Evolutionary conservation across 306 rosid genomes (phyloP), one percentile per base, ranked within the genome.

Genomic region (Heteromeles arbutifolia): DNA sequence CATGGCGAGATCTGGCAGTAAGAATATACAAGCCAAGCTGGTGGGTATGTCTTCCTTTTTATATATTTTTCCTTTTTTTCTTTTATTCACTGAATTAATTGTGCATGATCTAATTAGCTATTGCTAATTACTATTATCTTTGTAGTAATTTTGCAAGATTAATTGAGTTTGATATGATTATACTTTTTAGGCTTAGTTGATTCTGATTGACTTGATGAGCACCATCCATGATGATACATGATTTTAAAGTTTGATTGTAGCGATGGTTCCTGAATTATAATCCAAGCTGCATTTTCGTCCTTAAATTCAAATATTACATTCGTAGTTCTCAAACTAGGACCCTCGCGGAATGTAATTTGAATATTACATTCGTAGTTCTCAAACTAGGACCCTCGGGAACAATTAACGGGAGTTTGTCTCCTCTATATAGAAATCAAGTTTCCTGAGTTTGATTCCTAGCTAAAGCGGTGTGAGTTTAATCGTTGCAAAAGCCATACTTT

Each of bases 21-120:
- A 90, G 86, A 90, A 88, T 62, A 74, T 92, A 80, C 97, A 92
- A 86, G 93, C 97, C 88, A 92, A 92, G 88, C 85, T 92, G 97
- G 97, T 92, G 82, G 96, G 97, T 92, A 92, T 85, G 97, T 86
- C 89, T 79, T 82, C 80, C 92, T 70, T 83, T 59, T 32, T 73
- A 9, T 72, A 37, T 71, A 64, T 72, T 44, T 71, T 69, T 37
- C 18, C 25, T n/a, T 0, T 24, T 8, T 65, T 65, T 4, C 13
- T 29, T 65, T 65, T 1, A 65, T 32, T 32, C 24, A 18, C 24
- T 63, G 15, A 15, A 48, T 68, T 29, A 69, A 14, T 22, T 28
- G 24, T 41, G 69, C 77, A 41, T 41, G 58, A 59, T 48, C 54
- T 48, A 11, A 4, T 24, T 6, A 34, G 39, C 22, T 24, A 56